Conservation (phyloP, 1,284 basidiomycete genomes). For the Fomes fomentarius region DNA sequence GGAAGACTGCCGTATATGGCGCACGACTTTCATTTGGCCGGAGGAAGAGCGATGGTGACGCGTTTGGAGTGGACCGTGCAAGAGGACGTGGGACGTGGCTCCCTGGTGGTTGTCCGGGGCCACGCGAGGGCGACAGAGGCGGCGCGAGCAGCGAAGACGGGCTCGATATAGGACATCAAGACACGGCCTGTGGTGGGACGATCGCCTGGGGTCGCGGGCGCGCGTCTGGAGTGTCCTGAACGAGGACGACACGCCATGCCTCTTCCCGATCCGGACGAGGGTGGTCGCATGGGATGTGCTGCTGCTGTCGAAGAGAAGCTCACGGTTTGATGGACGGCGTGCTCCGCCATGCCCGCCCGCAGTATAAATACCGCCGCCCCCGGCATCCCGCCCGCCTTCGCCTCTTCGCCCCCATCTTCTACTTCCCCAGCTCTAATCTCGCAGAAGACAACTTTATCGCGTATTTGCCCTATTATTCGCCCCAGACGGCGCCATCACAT, state of each 20-base stretch:
- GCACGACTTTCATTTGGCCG: not conserved
- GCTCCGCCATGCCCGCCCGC: slow-evolving; percentile 11
- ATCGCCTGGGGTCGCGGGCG: slow-evolving; percentile 17
- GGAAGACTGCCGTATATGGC: not conserved
- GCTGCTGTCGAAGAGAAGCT: slow-evolving; percentile 26
- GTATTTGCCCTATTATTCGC: slow-evolving; percentile 16
- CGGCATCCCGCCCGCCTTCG: slow-evolving; percentile 19
- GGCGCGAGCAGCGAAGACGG: slow-evolving; percentile 5
- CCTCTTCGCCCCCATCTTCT: slow-evolving; percentile 16
- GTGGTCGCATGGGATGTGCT: slow-evolving; percentile 19
- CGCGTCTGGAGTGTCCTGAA: slow-evolving; percentile 12
- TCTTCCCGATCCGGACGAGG: slow-evolving; percentile 19
- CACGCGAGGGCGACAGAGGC: slow-evolving; percentile 6
- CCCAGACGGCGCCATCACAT: not conserved
- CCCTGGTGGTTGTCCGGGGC: slow-evolving; percentile 1
- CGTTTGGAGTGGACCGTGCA: too few species aligned
- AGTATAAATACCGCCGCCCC: slow-evolving; percentile 24
- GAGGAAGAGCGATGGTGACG: not conserved
- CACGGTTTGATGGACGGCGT: slow-evolving; percentile 24
- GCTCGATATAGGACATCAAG: slow-evolving; percentile 4
- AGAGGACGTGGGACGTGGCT: not conserved
- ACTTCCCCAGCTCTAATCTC: slow-evolving; percentile 13
- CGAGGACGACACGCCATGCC: slow-evolving; percentile 10
- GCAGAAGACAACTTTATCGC: slow-evolving; percentile 9
- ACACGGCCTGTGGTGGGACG: slow-evolving; percentile 14